Conservation (phyloP, 2,329 filamentous ascomycete species). For the Pestalotiopsis sp. region DNA sequence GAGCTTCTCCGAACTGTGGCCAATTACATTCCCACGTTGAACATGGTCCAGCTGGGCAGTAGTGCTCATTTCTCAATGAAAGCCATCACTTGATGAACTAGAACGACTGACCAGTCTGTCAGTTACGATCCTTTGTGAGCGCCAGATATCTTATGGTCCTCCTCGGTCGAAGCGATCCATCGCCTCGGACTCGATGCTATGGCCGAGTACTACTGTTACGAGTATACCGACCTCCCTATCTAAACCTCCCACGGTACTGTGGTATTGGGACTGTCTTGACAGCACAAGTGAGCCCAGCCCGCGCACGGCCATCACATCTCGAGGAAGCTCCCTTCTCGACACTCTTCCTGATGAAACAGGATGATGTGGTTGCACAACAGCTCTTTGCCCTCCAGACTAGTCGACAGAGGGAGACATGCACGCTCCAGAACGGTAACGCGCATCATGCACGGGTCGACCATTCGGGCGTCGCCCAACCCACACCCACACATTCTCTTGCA, state of each 20-base stretch:
- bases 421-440: background rate
- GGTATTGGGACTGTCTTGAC: background rate
- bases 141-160: background rate
- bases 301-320: background rate
- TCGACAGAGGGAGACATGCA: background rate
- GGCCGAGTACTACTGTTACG: background rate
- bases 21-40: background rate
- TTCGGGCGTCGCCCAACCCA: constrained; percentile 4
- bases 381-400: background rate
- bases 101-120: background rate
- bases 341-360: background rate
- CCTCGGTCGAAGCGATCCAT: background rate
- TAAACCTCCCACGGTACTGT: too few species aligned
- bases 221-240: background rate
- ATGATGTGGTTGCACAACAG: constrained; percentile 12
- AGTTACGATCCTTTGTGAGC: background rate
- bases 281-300: background rate
- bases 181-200: background rate
- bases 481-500: constrained; percentile 3
- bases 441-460: constrained; percentile 2
- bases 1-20: background rate
- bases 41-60: background rate
- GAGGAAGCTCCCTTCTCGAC: background rate
- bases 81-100: background rate
- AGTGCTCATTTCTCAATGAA: background rate